phyloP scores from a whole-genome alignment of 345 rosid species.

The Geranium brycei region DNA sequence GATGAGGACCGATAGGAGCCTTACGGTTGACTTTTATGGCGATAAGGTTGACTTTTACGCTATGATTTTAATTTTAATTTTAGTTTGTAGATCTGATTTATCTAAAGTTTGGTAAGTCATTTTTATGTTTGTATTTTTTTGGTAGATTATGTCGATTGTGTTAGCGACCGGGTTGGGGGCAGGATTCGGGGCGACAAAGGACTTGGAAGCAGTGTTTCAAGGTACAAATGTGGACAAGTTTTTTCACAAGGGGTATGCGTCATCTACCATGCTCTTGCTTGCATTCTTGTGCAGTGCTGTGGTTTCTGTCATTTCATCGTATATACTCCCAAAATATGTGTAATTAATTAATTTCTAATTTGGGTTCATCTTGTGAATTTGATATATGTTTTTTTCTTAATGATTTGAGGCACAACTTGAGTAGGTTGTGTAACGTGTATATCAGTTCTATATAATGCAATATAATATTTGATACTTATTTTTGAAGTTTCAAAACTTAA shows the following conservation, averaged over 20 bases:
- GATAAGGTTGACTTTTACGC: conserved; percentile 22
- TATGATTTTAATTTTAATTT: too few species aligned
- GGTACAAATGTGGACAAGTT: conserved; percentile 15
- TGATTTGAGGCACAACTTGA: too few species aligned
- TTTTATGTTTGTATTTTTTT: not conserved
- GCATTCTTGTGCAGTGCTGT: conserved; percentile 36
- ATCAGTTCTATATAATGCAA: too few species aligned
- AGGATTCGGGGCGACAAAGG: conserved; percentile 40
- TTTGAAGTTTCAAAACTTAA: too few species aligned
- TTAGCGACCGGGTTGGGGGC: conserved; percentile 47
- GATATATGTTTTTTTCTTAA: too few species aligned
- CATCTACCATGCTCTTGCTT: conserved; percentile 36
- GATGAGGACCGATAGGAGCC: conserved; percentile 2
- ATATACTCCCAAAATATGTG: conserved; percentile 22
- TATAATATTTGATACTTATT: too few species aligned
- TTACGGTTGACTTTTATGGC: conserved; percentile 18
- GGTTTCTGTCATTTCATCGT: conserved; percentile 40
- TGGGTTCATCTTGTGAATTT: too few species aligned
- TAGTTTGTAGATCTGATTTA: too few species aligned
- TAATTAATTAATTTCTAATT: too few species aligned
- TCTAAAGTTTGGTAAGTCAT: not conserved
- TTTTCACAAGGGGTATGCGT: conserved; percentile 35
- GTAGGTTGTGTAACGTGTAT: too few species aligned
- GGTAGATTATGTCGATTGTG: conserved; percentile 29
- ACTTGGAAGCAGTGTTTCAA: conserved; percentile 19